Evolutionary conservation across 306 rosid genomes (phyloP).

Genomic region (Rosa lucieae): DNA sequence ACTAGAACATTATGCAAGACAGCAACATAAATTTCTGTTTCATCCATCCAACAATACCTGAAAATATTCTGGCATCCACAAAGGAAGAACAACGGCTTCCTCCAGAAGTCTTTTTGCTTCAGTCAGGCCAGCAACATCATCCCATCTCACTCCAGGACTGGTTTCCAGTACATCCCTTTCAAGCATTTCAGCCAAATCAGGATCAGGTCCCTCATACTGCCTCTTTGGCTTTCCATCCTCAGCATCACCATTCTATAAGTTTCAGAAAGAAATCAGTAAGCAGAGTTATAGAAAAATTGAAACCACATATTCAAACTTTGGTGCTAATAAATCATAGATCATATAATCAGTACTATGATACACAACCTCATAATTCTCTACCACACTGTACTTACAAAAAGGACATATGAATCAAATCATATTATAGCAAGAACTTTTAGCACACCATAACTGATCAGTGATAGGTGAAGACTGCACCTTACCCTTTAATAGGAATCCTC

Average conservation of each 20-base stretch:
- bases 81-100: constrained; percentile 98
- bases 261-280: constrained; percentile 14
- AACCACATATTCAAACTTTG: neutral
- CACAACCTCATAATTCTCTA: neutral
- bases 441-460: constrained; percentile 1
- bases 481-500: neutral
- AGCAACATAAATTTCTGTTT: constrained; percentile 11
- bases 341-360: neutral
- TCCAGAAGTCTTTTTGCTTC: constrained; percentile 97
- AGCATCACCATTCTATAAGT: constrained; percentile 63
- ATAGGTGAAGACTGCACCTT: neutral
- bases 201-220: constrained; percentile 97
- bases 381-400: neutral
- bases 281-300: neutral
- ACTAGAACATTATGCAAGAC: constrained; percentile 1
- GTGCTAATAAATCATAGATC: neutral
- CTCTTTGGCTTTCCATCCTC: constrained; percentile 85
- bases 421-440: neutral
- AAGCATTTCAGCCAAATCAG: constrained; percentile 98
- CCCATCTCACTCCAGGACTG: constrained; percentile 99
- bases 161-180: constrained; percentile 95
- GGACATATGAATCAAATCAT: neutral
- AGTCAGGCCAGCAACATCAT: constrained; percentile 89
- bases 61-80: constrained; percentile 99
- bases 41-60: constrained; percentile 54